Conservation (phyloP, 805 yeast genomes). For the Debaryomyces maramus region DNA sequence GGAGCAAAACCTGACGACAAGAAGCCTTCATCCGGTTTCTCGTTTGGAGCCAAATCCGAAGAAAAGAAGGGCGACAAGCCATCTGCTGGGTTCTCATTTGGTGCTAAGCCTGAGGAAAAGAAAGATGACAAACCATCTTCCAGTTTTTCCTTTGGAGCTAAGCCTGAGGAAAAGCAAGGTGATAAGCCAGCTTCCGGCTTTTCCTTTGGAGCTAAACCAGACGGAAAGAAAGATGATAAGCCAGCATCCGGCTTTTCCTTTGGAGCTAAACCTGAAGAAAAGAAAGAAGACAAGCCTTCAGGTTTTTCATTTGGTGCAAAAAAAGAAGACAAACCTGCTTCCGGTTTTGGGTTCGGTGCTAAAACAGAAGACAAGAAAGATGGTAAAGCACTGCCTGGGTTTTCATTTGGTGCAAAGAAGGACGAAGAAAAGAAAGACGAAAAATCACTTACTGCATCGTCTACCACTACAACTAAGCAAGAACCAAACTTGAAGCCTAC, state of each 20-base stretch:
- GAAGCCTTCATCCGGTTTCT: slow-evolving; percentile 16
- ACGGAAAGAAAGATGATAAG: slow-evolving; percentile 17
- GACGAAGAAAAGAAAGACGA: slow-evolving; percentile 21
- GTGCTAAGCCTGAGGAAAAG: slow-evolving; percentile 23
- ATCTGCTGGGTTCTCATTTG: slow-evolving; percentile 23
- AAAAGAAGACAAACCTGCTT: slow-evolving; percentile 17
- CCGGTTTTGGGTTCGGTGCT: slow-evolving; percentile 22
- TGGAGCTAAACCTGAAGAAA: slow-evolving; percentile 24
- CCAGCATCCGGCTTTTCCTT: slow-evolving; percentile 23
- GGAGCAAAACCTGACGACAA: slow-evolving; percentile 20
- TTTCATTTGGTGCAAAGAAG: slow-evolving; percentile 18
- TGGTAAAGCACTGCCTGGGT: slow-evolving; percentile 15
- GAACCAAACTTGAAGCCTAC: slow-evolving; percentile 46
- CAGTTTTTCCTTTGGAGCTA: slow-evolving; percentile 10
- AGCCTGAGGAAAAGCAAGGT: slow-evolving; percentile 15
- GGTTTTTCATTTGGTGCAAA: slow-evolving; percentile 27
- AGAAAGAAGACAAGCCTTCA: slow-evolving; percentile 18
- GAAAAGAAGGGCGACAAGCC: slow-evolving; percentile 22
- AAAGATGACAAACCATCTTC: slow-evolving; percentile 17
- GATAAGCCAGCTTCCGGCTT: slow-evolving; percentile 20
- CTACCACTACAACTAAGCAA: slow-evolving; percentile 11
- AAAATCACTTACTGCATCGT: slow-evolving; percentile 16
- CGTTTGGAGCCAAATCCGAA: slow-evolving; percentile 24
- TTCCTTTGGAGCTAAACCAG: slow-evolving; percentile 21
- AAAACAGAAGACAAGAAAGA: slow-evolving; percentile 21